These are phyloP conservation scores for Fusarium succisae DNA, from an alignment of 2,329 filamentous ascomycete species.

Conservation along the genomic window DNA sequence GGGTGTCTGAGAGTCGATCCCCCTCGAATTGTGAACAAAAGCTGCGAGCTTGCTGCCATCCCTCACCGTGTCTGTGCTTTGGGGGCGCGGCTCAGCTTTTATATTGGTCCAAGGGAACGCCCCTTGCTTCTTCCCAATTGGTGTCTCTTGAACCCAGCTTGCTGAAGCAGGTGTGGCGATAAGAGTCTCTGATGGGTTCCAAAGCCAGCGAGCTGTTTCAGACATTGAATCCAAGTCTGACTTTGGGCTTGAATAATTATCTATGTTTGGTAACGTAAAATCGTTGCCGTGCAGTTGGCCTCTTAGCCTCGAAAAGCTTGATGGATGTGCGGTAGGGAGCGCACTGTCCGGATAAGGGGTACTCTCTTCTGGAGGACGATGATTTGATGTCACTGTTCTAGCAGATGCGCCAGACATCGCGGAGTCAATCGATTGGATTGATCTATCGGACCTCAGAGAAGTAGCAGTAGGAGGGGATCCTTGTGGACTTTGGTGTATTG, in stretches of 20 bases:
- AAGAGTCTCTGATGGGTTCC: slow-evolving; percentile 27
- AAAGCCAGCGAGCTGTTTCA: slow-evolving; percentile 32
- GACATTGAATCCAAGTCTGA: slow-evolving; percentile 36
- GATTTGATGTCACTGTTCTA: slow-evolving; percentile 40
- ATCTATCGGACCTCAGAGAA: background rate
- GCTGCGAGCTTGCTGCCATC: background rate
- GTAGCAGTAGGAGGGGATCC: background rate
- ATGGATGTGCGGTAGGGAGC: slow-evolving; percentile 35
- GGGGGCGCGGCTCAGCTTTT: background rate
- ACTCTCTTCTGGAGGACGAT: slow-evolving; percentile 44
- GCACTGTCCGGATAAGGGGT: slow-evolving; percentile 43
- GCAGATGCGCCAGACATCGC: slow-evolving; percentile 34
- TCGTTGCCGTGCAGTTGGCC: slow-evolving; percentile 32
- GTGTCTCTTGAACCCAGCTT: slow-evolving; percentile 21
- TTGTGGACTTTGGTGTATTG: slow-evolving; percentile 2
- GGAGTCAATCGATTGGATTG: background rate
- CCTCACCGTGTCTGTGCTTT: background rate
- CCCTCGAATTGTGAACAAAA: background rate
- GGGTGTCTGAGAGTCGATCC: slow-evolving; percentile 4
- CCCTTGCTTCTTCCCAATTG: slow-evolving; percentile 33
- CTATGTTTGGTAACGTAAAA: slow-evolving; percentile 4
- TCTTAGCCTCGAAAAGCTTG: slow-evolving; percentile 11
- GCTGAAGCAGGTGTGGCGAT: slow-evolving; percentile 29
- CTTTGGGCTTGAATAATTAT: slow-evolving; percentile 14
- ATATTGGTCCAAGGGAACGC: slow-evolving; percentile 40